A percentile compares a stretch with the other conserved stretches of the same genome.
Conservation (phyloP, 2,329 filamentous ascomycete genomes). For the Sporothrix humicola region DNA sequence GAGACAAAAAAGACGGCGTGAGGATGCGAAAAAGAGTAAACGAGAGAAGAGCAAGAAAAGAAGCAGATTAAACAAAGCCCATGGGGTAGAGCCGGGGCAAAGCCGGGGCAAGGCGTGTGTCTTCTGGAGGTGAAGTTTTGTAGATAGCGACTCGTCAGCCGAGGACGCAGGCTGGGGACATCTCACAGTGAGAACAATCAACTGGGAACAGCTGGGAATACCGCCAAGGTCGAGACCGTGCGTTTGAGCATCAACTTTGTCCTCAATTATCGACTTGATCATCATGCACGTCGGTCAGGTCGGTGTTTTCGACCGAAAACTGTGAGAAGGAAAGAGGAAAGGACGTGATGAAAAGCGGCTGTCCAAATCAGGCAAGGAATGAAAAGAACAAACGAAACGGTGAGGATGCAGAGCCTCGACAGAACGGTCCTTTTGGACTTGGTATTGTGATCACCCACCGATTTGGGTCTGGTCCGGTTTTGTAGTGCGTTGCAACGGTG, state of each 20-base stretch:
- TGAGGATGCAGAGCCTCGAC: neutral
- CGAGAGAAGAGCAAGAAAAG: neutral
- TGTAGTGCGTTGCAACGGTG: neutral
- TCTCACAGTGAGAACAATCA: neutral
- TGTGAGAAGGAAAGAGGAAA: neutral
- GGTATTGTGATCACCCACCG: slow-evolving; percentile 16
- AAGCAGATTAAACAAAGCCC: neutral
- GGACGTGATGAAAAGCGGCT: neutral
- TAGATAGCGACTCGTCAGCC: neutral
- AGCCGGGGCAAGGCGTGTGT: slow-evolving; percentile 1
- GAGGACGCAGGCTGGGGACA: neutral
- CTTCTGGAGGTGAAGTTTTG: neutral
- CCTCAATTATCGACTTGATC: neutral
- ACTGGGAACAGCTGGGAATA: neutral
- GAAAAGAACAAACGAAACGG: neutral
- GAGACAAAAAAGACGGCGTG: neutral
- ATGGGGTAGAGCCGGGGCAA: slow-evolving; percentile 2
- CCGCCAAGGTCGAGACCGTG: neutral
- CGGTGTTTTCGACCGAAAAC: neutral
- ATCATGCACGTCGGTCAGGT: slow-evolving; percentile 9
- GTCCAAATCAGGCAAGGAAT: slow-evolving; percentile 19
- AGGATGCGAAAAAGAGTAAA: too few species aligned
- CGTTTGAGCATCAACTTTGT: neutral
- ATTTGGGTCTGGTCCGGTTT: neutral
- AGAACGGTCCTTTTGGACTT: neutral